These are phyloP conservation scores for Domatiomyces globalis DNA, from an alignment of 2,329 filamentous ascomycete species.

Conservation along the genomic window DNA sequence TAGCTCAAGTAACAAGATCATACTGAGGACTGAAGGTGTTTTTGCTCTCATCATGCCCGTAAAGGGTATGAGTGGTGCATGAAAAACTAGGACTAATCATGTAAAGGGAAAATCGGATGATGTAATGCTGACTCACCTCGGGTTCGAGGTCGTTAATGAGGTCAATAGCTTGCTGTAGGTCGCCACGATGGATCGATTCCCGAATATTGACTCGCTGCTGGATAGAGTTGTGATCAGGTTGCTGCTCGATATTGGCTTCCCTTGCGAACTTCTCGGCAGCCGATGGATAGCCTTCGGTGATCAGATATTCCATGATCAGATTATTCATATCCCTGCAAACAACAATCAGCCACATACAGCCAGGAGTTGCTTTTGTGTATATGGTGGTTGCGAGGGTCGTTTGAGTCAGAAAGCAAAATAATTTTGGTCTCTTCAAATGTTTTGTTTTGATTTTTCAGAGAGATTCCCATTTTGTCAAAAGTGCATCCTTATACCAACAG, in stretches of 20 bases:
- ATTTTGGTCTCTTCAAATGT: constrained; percentile 69
- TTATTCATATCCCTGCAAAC: constrained; percentile 73
- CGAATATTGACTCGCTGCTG: constrained; percentile 68
- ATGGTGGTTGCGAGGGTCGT: constrained; percentile 7
- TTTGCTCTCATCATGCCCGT: constrained; percentile 81
- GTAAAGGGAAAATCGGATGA: constrained; percentile 29
- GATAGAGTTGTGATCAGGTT: constrained; percentile 59
- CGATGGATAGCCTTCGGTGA: constrained; percentile 84
- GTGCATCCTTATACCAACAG: constrained; percentile 58
- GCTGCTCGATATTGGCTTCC: constrained; percentile 73
- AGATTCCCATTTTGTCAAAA: constrained; percentile 99
- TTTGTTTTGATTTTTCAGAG: constrained; percentile 71
- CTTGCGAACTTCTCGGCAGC: constrained; percentile 86
- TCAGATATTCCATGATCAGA: constrained; percentile 90
- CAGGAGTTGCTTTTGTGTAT: background rate
- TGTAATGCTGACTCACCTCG: constrained; percentile 50
- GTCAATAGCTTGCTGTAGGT: constrained; percentile 74
- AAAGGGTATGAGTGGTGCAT: constrained; percentile 99
- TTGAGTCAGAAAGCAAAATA: constrained; percentile 60
- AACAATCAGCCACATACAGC: constrained; percentile 20
- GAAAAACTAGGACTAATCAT: constrained; percentile 96
- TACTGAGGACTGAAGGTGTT: constrained; percentile 71
- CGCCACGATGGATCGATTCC: constrained; percentile 68
- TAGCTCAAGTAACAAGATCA: constrained; percentile 40
- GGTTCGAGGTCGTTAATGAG: constrained; percentile 80